phyloP scores from a whole-genome alignment of 257 asterid species.

The Ballota nigra region DNA sequence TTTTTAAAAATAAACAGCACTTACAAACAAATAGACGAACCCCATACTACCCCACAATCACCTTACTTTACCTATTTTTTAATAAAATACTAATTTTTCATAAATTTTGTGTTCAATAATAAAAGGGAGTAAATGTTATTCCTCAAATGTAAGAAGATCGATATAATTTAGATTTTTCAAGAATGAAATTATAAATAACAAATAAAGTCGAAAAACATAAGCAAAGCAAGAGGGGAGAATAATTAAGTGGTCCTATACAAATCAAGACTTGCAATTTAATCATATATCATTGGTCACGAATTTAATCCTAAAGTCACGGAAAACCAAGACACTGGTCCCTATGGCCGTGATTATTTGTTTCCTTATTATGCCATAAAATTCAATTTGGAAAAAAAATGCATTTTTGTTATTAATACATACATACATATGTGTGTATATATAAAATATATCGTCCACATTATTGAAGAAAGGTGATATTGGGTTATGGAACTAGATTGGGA shows the following conservation, averaged over 20 bases:
- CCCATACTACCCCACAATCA: too few relatives aligned
- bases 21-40: too few relatives aligned
- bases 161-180: neutral
- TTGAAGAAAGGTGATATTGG: conserved; percentile 12
- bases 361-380: too few relatives aligned
- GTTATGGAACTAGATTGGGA: conserved; percentile 14
- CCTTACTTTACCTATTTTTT: too few relatives aligned
- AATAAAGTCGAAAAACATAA: neutral
- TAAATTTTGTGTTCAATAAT: too few relatives aligned
- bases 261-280: neutral
- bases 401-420: too few relatives aligned
- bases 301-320: neutral
- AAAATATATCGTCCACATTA: neutral
- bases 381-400: too few relatives aligned
- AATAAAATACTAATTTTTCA: too few relatives aligned
- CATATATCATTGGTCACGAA: neutral
- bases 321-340: neutral
- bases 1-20: too few relatives aligned
- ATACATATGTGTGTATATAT: too few relatives aligned
- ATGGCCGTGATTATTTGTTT: neutral
- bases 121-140: too few relatives aligned
- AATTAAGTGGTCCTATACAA: too few relatives aligned
- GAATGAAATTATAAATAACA: neutral
- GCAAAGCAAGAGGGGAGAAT: neutral
- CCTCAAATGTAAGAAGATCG: neutral